Percentiles rank a stretch among this genome's conserved stretches.
These are phyloP conservation scores for Mallotus nudiflorus DNA, from an alignment of 345 rosid genomes.

Conservation along the genomic window DNA sequence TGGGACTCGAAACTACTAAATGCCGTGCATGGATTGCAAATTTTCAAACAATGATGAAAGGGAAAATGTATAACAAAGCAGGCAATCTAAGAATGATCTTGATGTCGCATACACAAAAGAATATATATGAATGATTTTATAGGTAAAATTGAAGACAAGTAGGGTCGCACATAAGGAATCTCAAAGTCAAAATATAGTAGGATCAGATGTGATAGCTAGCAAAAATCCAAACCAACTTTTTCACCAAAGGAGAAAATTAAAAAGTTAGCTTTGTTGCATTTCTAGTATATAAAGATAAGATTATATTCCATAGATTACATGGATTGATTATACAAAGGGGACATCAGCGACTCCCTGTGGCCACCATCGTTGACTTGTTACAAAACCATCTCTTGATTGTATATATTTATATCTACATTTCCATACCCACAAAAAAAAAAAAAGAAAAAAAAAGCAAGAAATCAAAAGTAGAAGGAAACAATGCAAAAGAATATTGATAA, in stretches of 20 bases:
- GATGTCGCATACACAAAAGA: background rate
- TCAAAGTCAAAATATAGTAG: constrained; percentile 40
- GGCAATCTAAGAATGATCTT: background rate
- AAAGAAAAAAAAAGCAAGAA: constrained; percentile 21
- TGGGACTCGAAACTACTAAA: no score
- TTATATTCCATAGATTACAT: constrained; percentile 15
- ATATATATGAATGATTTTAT: background rate
- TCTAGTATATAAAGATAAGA: background rate
- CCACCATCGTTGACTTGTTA: constrained; percentile 47
- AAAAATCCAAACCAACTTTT: constrained; percentile 44
- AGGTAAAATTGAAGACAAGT: constrained; percentile 31
- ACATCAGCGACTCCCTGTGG: constrained; percentile 20
- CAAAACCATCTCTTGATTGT: constrained; percentile 20
- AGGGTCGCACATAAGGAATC: constrained; percentile 32
- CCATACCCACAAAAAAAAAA: constrained; percentile 25
- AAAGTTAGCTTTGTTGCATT: constrained; percentile 1
- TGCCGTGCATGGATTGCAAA: no score
- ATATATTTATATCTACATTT: no score
- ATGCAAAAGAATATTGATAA: background rate
- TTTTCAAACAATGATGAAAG: no score
- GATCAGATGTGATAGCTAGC: constrained; percentile 42
- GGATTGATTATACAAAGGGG: constrained; percentile 6
- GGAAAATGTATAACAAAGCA: no score
- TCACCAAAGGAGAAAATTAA: constrained; percentile 21
- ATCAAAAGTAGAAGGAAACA: background rate